Evolutionary conservation across 2,329 filamentous ascomycete species (phyloP).

Genomic region (Xylariaceae sp.): DNA sequence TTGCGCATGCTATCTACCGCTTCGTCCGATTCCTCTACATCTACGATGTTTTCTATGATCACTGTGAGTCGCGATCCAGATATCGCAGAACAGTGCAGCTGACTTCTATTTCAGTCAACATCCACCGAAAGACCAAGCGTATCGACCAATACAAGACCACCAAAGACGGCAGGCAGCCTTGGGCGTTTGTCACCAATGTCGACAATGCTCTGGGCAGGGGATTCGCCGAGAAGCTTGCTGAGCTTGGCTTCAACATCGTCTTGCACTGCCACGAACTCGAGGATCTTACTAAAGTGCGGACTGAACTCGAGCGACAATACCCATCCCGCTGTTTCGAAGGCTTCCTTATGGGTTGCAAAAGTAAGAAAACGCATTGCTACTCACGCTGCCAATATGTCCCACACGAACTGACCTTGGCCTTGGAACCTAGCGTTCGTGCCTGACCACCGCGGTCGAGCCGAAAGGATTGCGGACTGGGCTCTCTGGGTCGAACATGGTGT

Average conservation of each 20-base stretch:
- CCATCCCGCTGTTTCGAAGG: slow-evolving; percentile 24
- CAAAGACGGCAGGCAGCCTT: slow-evolving; percentile 25
- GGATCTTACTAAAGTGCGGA: slow-evolving; percentile 43
- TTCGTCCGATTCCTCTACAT: not conserved
- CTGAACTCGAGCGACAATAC: slow-evolving; percentile 36
- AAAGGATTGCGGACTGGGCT: not conserved
- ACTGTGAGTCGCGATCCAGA: not conserved
- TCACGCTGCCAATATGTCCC: no score
- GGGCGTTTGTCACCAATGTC: slow-evolving; percentile 50
- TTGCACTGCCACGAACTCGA: slow-evolving; percentile 51
- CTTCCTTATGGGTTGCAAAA: not conserved
- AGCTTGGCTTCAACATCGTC: slow-evolving; percentile 51
- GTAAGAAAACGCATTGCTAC: not conserved
- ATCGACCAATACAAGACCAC: slow-evolving; percentile 23
- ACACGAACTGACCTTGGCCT: not conserved
- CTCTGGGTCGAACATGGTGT: not conserved
- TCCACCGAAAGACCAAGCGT: slow-evolving; percentile 7
- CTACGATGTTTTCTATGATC: not conserved
- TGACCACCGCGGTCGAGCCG: no score
- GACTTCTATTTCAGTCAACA: not conserved
- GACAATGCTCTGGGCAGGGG: slow-evolving; percentile 52
- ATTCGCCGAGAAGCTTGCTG: slow-evolving; percentile 48
- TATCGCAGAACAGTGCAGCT: not conserved
- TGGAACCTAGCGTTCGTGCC: no score
- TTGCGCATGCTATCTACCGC: no score